These are phyloP conservation scores for Macrotyloma uniflorum DNA, from an alignment of 306 rosid species.

Conservation along the genomic window DNA sequence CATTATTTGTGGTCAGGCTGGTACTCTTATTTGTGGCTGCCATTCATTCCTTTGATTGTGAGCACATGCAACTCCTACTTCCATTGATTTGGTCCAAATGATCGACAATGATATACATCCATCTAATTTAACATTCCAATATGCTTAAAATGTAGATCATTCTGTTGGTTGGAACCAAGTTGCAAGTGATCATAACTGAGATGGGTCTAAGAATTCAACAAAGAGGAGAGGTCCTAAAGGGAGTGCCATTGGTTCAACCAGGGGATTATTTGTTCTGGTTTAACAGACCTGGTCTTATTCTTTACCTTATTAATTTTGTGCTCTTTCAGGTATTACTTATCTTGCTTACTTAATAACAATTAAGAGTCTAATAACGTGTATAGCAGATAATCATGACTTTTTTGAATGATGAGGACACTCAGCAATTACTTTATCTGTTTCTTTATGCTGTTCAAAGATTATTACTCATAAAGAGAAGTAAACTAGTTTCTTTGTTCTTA, in stretches of 20 bases:
- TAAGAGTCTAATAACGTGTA: too few relatives aligned
- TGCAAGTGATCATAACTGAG: conserved; percentile 86
- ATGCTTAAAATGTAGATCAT: conserved; percentile 52
- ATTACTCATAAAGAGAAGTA: too few relatives aligned
- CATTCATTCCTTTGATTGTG: conserved; percentile 83
- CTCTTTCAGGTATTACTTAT: conserved; percentile 70
- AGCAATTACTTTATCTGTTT: too few relatives aligned
- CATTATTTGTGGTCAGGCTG: conserved; percentile 58
- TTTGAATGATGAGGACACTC: too few relatives aligned
- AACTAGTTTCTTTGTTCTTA: too few relatives aligned
- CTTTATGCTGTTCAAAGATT: too few relatives aligned
- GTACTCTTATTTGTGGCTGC: conserved; percentile 81
- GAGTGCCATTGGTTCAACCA: conserved; percentile 76
- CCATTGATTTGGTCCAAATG: conserved; percentile 8
- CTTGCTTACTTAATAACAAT: background rate
- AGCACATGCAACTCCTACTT: conserved; percentile 39
- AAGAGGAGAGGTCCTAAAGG: conserved; percentile 85
- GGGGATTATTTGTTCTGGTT: conserved; percentile 93
- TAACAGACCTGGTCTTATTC: conserved; percentile 68
- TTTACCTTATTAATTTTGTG: conserved; percentile 77
- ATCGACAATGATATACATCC: background rate
- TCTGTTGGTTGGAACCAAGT: conserved; percentile 78
- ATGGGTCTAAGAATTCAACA: conserved; percentile 76
- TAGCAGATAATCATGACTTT: too few relatives aligned
- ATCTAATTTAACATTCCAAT: background rate